These are phyloP conservation scores for Syzygium aromaticum DNA, from an alignment of 345 rosid species.

Conservation along the genomic window DNA sequence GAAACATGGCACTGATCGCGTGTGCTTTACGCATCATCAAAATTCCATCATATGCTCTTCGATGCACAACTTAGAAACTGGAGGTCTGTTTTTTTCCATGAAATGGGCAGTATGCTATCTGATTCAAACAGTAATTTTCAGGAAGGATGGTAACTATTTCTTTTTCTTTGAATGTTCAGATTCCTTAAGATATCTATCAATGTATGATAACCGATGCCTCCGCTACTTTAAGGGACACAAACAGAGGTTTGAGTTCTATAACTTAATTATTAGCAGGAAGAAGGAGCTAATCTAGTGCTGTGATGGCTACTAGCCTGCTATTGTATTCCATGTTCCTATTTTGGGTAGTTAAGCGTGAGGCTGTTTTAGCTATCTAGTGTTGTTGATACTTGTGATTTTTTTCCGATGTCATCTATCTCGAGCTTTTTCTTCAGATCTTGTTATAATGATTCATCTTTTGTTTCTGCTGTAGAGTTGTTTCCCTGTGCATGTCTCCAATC, in stretches of 20 bases:
- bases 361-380: not conserved
- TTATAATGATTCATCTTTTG: not conserved
- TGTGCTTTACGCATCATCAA: constrained; percentile 95
- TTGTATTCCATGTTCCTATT: not conserved
- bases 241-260: constrained; percentile 44
- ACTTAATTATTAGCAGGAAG: not conserved
- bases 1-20: constrained; percentile 89
- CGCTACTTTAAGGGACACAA: constrained; percentile 98
- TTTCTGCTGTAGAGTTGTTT: constrained; percentile 58
- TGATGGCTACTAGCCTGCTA: not conserved
- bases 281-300: not conserved
- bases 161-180: constrained; percentile 38
- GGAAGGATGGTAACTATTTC: not conserved
- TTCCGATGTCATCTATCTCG: not conserved
- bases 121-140: not conserved
- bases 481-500: constrained; percentile 94
- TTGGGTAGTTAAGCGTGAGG: not conserved
- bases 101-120: not conserved
- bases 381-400: not conserved
- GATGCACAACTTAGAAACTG: constrained; percentile 58
- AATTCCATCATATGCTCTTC: constrained; percentile 95
- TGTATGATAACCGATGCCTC: constrained; percentile 94
- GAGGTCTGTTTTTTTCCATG: constrained; percentile 32
- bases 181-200: constrained; percentile 78
- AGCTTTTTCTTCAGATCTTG: not conserved